phyloP scores from a whole-genome alignment of 805 yeast genomes.

The Wickerhamiella lipophila region DNA sequence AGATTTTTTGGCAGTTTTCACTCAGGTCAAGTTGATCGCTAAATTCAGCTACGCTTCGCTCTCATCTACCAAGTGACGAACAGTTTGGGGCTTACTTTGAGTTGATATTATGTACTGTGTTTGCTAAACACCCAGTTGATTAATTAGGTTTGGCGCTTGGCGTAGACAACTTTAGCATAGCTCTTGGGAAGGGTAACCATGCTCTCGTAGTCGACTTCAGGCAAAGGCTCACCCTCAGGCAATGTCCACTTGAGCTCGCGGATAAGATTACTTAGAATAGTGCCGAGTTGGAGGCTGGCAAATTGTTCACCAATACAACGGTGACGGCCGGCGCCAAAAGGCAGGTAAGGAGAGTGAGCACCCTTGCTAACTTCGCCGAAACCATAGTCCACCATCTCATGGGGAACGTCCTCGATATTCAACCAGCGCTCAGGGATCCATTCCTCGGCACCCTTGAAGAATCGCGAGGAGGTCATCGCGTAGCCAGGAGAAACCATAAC shows the following conservation, averaged over 20 bases:
- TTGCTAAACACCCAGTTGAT: not conserved
- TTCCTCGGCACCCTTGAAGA: constrained; percentile 60
- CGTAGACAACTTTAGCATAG: constrained; percentile 34
- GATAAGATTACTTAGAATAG: constrained; percentile 61
- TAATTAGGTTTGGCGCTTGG: not conserved
- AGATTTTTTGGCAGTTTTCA: constrained; percentile 4
- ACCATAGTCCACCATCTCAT: constrained; percentile 69
- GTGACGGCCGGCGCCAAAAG: constrained; percentile 99
- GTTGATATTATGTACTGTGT: not conserved
- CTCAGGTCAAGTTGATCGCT: not conserved
- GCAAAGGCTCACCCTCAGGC: constrained; percentile 35
- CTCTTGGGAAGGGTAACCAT: constrained; percentile 86
- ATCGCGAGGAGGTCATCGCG: constrained; percentile 61
- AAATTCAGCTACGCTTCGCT: too few relatives aligned
- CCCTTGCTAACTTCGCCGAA: constrained; percentile 94
- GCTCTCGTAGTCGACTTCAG: constrained; percentile 59
- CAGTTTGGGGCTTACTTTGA: too few relatives aligned
- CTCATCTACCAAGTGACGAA: too few relatives aligned
- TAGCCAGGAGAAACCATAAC: constrained; percentile 92
- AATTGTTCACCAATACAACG: constrained; percentile 99
- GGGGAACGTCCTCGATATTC: constrained; percentile 21
- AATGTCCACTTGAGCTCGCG: constrained; percentile 68
- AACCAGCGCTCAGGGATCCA: constrained; percentile 87
- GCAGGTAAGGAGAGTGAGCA: constrained; percentile 88
- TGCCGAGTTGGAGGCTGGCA: constrained; percentile 86